Base-by-base conservation (phyloP, 768 basidiomycete species). In the Neoboletus brunneissimus region DNA sequence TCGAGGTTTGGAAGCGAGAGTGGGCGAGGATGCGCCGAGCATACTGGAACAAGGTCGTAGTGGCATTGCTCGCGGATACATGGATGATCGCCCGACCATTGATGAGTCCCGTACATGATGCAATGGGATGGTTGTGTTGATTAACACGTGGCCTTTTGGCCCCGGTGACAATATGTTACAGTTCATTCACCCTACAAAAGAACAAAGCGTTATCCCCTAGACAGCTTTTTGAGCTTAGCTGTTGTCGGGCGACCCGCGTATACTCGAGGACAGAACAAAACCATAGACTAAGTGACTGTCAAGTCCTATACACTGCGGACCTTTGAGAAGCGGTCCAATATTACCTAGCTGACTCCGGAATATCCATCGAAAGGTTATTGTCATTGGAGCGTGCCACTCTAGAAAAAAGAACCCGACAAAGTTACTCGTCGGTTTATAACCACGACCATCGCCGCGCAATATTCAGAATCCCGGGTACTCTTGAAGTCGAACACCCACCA, bases 1-100 rank as follows among this genome's bases (percentile, higher is more conserved):
- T 73, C 82, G 80, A 42, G 96, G 96, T 1, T 76, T 98, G 25
- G 95, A 98, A 56, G 73, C 82, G 22, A 79, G 89, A 10, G 63
- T 87, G 12, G 93, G 91, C 0, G 77, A 89, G 68, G 91, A 96
- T 64, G 81, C 77, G 1, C 94, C 95, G 0, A 83, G 88, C 58
- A 70, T 87, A 40, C 71, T 98, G 56, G 92, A 97, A 73, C 90
- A 96, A 70, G 96, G 96, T 0, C 75, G 94, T 45, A 89, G 83
- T 61, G 96, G 96, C 6, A 88, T 96, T 45, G 94, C 96, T 38
- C 81, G 88, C 58, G 92, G 89, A 11, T 98, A 98, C 69, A 80
- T 80, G 46, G 87, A 89, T 47, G 75, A 78, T 56, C 72, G 68
- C 50, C 51, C 44, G 27, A n/a, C 23, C 0, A 10, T 6, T 9